These are phyloP conservation scores for Aspergillus unguis DNA, from an alignment of 2,329 filamentous ascomycete species.

Conservation along the genomic window DNA sequence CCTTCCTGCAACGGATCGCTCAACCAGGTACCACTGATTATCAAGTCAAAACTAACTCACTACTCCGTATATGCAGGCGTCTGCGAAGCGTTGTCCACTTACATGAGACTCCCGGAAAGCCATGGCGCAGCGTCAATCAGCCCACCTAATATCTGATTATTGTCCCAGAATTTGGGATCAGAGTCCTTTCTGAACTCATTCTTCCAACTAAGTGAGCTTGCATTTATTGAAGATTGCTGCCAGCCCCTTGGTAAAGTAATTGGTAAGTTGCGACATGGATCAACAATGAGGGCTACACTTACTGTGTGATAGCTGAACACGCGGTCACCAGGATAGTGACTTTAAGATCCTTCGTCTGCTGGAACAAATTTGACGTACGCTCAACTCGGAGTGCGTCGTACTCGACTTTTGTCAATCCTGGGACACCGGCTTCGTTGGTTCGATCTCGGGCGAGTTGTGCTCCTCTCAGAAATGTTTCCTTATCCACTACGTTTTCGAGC, in stretches of 20 bases:
- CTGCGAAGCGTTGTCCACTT: not conserved
- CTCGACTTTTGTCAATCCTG: constrained; percentile 4
- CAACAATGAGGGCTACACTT: not conserved
- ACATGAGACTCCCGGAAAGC: constrained; percentile 19
- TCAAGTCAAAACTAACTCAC: not conserved
- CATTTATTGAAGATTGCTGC: constrained; percentile 26
- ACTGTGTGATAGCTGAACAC: constrained; percentile 26
- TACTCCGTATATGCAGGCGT: not conserved
- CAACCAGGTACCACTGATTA: constrained; percentile 18
- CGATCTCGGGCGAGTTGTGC: constrained; percentile 10
- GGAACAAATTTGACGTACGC: not conserved
- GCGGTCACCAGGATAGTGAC: constrained; percentile 22
- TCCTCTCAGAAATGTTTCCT: constrained; percentile 10
- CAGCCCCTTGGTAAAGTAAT: constrained; percentile 15
- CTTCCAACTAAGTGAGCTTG: constrained; percentile 4
- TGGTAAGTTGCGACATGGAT: not conserved
- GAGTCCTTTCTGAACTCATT: not conserved
- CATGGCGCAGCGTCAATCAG: constrained; percentile 18
- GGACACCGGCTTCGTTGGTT: not conserved
- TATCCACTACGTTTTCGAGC: constrained; percentile 9
- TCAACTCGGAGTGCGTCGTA: not conserved
- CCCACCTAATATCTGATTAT: not conserved
- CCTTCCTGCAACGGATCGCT: constrained; percentile 23
- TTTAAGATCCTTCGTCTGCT: constrained; percentile 18
- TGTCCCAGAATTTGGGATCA: not conserved